A percentile compares a stretch with the other conserved stretches of the same genome.
Conservation (phyloP, 2,329 filamentous ascomycete species). For the Talaromyces rugulosus region DNA sequence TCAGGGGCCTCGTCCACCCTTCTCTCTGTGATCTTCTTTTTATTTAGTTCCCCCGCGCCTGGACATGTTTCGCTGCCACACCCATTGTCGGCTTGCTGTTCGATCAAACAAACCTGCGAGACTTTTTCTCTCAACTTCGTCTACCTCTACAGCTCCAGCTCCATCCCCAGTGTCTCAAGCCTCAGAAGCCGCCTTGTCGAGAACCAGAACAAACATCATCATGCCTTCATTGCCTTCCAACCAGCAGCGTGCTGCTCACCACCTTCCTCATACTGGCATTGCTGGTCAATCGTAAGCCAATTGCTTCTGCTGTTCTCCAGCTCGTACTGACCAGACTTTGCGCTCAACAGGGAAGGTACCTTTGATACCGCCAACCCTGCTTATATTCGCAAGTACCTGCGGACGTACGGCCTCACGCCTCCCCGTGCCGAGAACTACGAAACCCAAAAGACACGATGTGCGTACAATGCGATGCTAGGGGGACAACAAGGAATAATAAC, state of each 20-base stretch:
- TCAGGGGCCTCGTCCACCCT: slow-evolving; percentile 1
- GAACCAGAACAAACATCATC: slow-evolving; percentile 2
- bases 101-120: not conserved
- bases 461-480: slow-evolving; percentile 4
- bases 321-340: not conserved
- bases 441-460: slow-evolving; percentile 46
- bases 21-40: slow-evolving; percentile 2
- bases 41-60: not conserved
- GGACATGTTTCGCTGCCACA: slow-evolving; percentile 12
- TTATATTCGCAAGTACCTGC: slow-evolving; percentile 49
- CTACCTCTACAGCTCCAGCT: slow-evolving; percentile 6
- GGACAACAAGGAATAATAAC: not conserved
- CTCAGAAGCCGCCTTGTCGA: slow-evolving; percentile 6
- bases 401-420: slow-evolving; percentile 48
- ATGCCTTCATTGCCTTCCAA: slow-evolving; percentile 4
- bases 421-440: slow-evolving; percentile 47
- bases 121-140: slow-evolving; percentile 8
- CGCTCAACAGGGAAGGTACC: slow-evolving; percentile 35
- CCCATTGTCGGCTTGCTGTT: slow-evolving; percentile 7
- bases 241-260: slow-evolving; percentile 11
- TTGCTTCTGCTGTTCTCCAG: not conserved
- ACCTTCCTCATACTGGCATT: slow-evolving; percentile 6
- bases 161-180: slow-evolving; percentile 13
- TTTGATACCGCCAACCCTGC: slow-evolving; percentile 48
- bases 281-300: slow-evolving; percentile 10